These are phyloP conservation scores for Fusarium sororula DNA, from an alignment of 2,329 filamentous ascomycete species.

Conservation along the genomic window DNA sequence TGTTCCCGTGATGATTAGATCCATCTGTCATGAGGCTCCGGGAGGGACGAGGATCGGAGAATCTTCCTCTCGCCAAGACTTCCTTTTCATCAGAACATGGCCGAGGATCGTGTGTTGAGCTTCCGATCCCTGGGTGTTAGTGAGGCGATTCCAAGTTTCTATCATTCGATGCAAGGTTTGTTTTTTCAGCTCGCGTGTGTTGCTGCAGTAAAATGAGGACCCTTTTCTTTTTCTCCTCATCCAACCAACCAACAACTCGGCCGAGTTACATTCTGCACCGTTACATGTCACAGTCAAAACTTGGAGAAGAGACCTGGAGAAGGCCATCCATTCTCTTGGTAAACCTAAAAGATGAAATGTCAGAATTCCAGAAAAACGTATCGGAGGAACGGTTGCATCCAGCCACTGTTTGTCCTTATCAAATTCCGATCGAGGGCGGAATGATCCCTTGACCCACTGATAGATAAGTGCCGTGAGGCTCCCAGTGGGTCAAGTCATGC, in stretches of 20 bases:
- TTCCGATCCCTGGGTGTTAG: not conserved
- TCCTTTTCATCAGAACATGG: not conserved
- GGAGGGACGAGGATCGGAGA: not conserved
- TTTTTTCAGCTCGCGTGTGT: not conserved
- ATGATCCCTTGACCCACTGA: constrained; percentile 11
- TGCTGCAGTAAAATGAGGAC: not conserved
- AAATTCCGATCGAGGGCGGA: not conserved
- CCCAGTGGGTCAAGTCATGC: constrained; percentile 3
- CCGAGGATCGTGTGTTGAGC: not conserved
- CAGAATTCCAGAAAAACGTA: not conserved
- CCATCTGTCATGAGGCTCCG: constrained; percentile 7
- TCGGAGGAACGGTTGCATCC: not conserved
- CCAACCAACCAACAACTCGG: not conserved
- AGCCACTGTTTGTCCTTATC: not conserved
- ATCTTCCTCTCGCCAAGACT: not conserved
- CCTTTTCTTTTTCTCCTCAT: not conserved
- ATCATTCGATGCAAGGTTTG: not conserved
- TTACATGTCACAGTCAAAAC: not conserved
- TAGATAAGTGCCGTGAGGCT: constrained; percentile 19
- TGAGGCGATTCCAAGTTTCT: constrained; percentile 14
- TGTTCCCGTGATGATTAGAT: not conserved
- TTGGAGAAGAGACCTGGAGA: not conserved
- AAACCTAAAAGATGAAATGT: not conserved
- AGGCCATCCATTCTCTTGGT: not conserved
- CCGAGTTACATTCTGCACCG: not conserved